phyloP scores from a whole-genome alignment of 257 asterid species.

The Solanum ossicruentum region DNA sequence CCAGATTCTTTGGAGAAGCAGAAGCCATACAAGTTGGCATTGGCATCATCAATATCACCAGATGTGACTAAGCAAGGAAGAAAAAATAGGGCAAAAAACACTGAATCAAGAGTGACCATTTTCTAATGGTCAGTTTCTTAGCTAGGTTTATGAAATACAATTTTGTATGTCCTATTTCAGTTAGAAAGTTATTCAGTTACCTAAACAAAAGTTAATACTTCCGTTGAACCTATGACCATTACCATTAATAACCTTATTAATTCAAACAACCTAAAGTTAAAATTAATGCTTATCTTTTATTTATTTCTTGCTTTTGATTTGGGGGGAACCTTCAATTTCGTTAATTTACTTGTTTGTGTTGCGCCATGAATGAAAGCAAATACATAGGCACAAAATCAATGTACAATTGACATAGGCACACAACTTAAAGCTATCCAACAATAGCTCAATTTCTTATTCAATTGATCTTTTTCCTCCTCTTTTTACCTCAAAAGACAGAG shows the following conservation, averaged over 20 bases:
- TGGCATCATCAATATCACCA: not conserved
- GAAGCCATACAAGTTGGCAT: not conserved
- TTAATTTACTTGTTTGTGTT: not conserved
- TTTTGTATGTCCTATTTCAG: not conserved
- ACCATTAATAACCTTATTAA: not conserved
- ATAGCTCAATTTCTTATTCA: no score
- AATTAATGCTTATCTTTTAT: not conserved
- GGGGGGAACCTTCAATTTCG: not conserved
- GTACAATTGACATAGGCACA: not conserved
- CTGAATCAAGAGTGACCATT: not conserved
- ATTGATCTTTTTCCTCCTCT: no score
- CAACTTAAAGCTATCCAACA: no score
- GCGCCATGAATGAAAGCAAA: not conserved
- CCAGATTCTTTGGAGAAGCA: constrained; percentile 4
- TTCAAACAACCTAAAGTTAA: not conserved
- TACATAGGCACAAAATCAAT: not conserved
- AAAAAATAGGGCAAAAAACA: not conserved
- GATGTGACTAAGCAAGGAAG: not conserved
- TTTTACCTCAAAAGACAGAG: no score
- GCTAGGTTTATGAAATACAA: no score
- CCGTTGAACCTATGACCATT: not conserved
- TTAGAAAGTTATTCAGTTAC: not conserved
- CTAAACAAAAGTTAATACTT: not conserved
- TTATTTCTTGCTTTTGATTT: not conserved
- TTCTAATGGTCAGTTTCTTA: not conserved